Base-by-base conservation (phyloP, 495 filamentous ascomycete genomes). In the Penicillium canescens region DNA sequence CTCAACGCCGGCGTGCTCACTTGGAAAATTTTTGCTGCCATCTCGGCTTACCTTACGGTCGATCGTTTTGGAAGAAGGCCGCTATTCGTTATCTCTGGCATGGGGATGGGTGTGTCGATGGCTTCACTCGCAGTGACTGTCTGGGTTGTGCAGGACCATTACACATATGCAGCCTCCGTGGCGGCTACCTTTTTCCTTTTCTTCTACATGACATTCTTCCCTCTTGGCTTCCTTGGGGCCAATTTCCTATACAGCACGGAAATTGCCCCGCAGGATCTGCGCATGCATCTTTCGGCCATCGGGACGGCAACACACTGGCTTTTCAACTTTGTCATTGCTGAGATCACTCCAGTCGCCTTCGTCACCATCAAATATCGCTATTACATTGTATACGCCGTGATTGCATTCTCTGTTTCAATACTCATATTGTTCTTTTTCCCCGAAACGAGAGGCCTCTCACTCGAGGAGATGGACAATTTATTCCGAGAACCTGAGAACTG, bases 61-160 rank as follows among this genome's bases (percentile, higher is more conserved):
- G 78, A 82, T 51, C 62, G 69, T 4, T 60, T 76, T 36, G 80
- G 80, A 10, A 76, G 80, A 20, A 68, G 79, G 10, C 67, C 23
- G 20, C 10, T 42, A 5, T 26, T 42, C 20, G 18, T 18, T 18
- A 18, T 18, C 18, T 18, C 18, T 18, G 18, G 18, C 18, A 1
- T 18, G 18, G 18, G 18, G 18, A 18, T 18, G 18, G 18, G 18
- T 18, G 18, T 18, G 18, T 18, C 18, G 18, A 18, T 18, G 18
- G 18, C 18, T 18, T 18, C 18, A 18, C 18, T 18, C 18, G 18
- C 18, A 1, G 18, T 18, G 18, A 18, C 1, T 18, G 18, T 18
- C 18, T 18, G 18, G 18, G 18, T 18, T 18, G 1, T 18, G 18
- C 18, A 18, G 18, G 18, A 18, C 12, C 36, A 38, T 13, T 38